Base-by-base conservation (phyloP, 192 early-diverging fungal species). In the Coemansia erecta region DNA sequence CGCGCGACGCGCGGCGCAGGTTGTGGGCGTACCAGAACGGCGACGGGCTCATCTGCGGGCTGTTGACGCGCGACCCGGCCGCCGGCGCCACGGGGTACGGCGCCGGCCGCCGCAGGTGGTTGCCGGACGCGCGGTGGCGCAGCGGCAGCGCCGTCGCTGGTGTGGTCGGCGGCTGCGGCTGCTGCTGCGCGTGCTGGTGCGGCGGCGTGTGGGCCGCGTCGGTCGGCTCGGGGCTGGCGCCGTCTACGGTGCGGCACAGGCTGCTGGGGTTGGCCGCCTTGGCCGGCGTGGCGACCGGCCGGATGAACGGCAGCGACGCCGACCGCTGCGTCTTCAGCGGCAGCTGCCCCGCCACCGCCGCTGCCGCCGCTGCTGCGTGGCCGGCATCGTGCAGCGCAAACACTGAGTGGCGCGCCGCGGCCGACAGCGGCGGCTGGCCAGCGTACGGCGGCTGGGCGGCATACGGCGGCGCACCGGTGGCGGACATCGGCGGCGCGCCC, bases 311-410 rank as follows among this genome's bases (percentile, higher is more conserved):
- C 13, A 79, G 76, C 11, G 76, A 79, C 5, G 76, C 76, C 17
- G 76, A 79, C 3, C 76, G 70, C 60, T 79, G 76, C 4, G 76
- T 79, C 66, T 79, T 79, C 24, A 72, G 41, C 11, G 64, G 68
- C 49, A 62, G 50, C 4, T 62, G 55, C 8, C 59, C 57, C 2
- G 57, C 58, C 4, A 44, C 59, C 8, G 53, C 50, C 15, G 60
- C 51, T n/a, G 49, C 37, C 43, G 37, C 47, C 47, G 70, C 68
- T 11, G 61, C 68, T n/a, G 45, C 68, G 4, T 53, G 40, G 4
- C 37, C 10, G n/a, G 40, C 9, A n/a, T 70, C 73, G 33, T 60
- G 60, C 28, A 70, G 53, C 17, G 56, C 40, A 62, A 66, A 77
- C 45, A 66, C 60, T n/a, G 68, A 61, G 50, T 45, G 57, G 8